A percentile compares a stretch with the other conserved stretches of the same genome.
Conservation (phyloP, 768 basidiomycete species). For the Suillus subalutaceus region DNA sequence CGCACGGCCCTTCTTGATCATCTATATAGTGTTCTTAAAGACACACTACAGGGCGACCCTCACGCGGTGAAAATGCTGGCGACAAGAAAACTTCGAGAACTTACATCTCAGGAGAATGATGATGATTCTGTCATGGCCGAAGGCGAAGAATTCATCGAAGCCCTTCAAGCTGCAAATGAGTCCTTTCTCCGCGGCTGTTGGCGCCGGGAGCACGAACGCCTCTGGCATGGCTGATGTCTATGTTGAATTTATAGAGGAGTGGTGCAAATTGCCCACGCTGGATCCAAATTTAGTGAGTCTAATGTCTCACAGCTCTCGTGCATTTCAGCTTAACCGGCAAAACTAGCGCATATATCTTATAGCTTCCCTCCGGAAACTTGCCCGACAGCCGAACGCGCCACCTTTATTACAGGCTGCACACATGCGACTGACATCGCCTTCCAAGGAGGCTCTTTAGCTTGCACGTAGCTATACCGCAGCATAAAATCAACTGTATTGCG, state of each 20-base stretch:
- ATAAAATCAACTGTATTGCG: background rate
- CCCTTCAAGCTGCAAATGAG: slow-evolving; percentile 34
- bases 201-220: slow-evolving; percentile 25
- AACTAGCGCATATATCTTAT: slow-evolving; percentile 48
- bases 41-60: slow-evolving; percentile 39
- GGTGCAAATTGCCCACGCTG: slow-evolving; percentile 41
- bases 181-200: slow-evolving; percentile 30
- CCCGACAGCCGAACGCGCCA: slow-evolving; percentile 22
- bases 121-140: slow-evolving; percentile 17
- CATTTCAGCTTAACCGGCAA: slow-evolving; percentile 38
- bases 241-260: slow-evolving; percentile 48
- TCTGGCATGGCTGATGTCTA: slow-evolving; percentile 39
- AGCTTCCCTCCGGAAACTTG: slow-evolving; percentile 43
- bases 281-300: slow-evolving; percentile 35
- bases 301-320: slow-evolving; percentile 17
- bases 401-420: slow-evolving; percentile 40
- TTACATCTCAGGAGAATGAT: slow-evolving; percentile 26
- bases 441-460: slow-evolving; percentile 38
- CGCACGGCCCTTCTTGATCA: slow-evolving; percentile 45
- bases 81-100: slow-evolving; percentile 36
- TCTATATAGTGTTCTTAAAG: slow-evolving; percentile 44
- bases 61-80: slow-evolving; percentile 42
- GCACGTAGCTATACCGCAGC: slow-evolving; percentile 30
- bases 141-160: slow-evolving; percentile 29
- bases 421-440: slow-evolving; percentile 33